Base-by-base conservation (phyloP, 352 stramenopile genomes). In the Globisporangium cystogenes region DNA sequence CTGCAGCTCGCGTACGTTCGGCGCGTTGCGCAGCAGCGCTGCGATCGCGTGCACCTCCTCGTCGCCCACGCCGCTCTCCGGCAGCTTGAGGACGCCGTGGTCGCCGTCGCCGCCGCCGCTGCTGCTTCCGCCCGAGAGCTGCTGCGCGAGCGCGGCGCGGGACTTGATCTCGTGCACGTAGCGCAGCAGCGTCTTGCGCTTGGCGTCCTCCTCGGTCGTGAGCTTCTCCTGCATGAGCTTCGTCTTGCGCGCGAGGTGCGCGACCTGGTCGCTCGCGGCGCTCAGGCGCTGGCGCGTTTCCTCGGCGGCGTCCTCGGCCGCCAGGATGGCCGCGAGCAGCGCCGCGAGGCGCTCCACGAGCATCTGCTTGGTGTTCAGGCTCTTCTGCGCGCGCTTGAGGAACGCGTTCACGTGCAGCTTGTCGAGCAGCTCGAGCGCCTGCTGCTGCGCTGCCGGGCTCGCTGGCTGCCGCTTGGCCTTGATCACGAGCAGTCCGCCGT, bases 31-130 rank as follows among this genome's bases (percentile, higher is more conserved):
- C 44, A 98, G 61, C 18, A 98, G 68, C 12, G 96, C 90, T 10
- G 92, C 89, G 44, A 99, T 88, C 36, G 93, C 93, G 64, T 98
- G 94, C 4, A 98, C 77, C 70, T 99, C 95, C 66, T 99, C 96
- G 65, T 98, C 96, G 3, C 86, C 88, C 1, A 99, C 66, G 26
- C 88, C 87, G 35, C 84, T 97, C 59, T 97, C 90, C 6, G 86
- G 75, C 7, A 98, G 69, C 44, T 96, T 90, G 21, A 91, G 51
- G 24, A 83, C 51, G 15, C 74, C 68, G 4, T 24, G 44, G 4
- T 70, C 67, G 20, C 29, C 27, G 24, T 24, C 33, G n/a, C 7
- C 29, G 23, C 54, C 55, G 21, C n/a, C n/a, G n/a, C n/a, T n/a
- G n/a, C n/a, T n/a, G n/a, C n/a, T n/a, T n/a, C n/a, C n/a, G n/a